Evolutionary conservation across 768 basidiomycete genomes (phyloP).

Genomic region (Podaxis sp.): DNA sequence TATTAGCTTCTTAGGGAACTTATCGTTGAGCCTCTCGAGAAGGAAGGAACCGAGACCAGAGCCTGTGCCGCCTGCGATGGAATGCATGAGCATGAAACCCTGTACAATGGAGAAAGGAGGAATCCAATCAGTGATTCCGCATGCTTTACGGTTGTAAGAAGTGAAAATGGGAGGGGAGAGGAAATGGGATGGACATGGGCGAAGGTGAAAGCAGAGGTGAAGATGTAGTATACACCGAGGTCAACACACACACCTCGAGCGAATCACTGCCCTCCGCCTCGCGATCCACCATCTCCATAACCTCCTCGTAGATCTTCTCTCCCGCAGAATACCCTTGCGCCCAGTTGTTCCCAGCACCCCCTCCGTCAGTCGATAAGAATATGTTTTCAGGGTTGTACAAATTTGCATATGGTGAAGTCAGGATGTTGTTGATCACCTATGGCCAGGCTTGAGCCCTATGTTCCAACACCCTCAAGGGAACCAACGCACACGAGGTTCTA

Average conservation of each 20-base stretch:
- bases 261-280: constrained; percentile 98
- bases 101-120: constrained; percentile 29
- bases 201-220: not conserved
- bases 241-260: constrained; percentile 65
- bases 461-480: constrained; percentile 4
- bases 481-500: constrained; percentile 84
- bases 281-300: constrained; percentile 98
- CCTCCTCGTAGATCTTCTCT: constrained; percentile 90
- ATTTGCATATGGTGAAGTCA: constrained; percentile 82
- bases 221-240: not conserved
- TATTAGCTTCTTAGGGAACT: constrained; percentile 98
- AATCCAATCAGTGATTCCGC: not conserved
- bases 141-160: not conserved
- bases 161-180: not conserved
- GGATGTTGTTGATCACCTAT: constrained; percentile 95
- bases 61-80: constrained; percentile 97
- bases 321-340: constrained; percentile 92
- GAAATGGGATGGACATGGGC: not conserved
- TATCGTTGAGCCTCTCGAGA: constrained; percentile 94
- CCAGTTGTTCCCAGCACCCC: constrained; percentile 99
- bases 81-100: constrained; percentile 99
- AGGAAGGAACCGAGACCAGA: constrained; percentile 98
- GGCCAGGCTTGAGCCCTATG: constrained; percentile 13
- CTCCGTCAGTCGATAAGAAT: constrained; percentile 92
- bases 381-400: constrained; percentile 99